Evolutionary conservation across 2,329 filamentous ascomycete genomes (phyloP).

Genomic region (Raffaelea ambrosiae): DNA sequence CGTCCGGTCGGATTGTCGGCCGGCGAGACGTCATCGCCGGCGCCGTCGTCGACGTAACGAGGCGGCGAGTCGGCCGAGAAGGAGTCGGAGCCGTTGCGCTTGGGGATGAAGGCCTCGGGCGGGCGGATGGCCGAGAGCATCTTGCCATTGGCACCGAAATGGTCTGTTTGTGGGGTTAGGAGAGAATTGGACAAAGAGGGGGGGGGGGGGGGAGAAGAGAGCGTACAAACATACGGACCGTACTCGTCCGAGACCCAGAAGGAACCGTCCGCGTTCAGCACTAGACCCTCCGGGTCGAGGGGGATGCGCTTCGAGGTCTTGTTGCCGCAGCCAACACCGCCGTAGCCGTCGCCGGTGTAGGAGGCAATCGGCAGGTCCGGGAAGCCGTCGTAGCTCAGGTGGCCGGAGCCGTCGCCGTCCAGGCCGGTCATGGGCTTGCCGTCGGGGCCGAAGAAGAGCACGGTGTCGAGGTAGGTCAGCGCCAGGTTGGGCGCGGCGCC

Average conservation of each 20-base stretch:
- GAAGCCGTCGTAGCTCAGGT: slow-evolving; percentile 47
- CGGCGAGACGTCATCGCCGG: slow-evolving; percentile 46
- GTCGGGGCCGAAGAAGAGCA: slow-evolving; percentile 55
- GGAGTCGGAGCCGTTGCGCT: slow-evolving; percentile 47
- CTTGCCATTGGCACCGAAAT: slow-evolving; percentile 47
- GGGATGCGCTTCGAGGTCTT: slow-evolving; percentile 37
- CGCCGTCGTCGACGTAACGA: slow-evolving; percentile 41
- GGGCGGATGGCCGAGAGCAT: slow-evolving; percentile 58
- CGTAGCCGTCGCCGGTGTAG: slow-evolving; percentile 61
- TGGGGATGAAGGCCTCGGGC: slow-evolving; percentile 54
- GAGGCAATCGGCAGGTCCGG: slow-evolving; percentile 54
- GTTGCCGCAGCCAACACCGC: slow-evolving; percentile 34
- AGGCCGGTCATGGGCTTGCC: slow-evolving; percentile 56
- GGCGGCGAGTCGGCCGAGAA: slow-evolving; percentile 59
- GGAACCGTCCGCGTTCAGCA: slow-evolving; percentile 46
- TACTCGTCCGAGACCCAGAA: slow-evolving; percentile 69
- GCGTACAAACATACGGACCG: slow-evolving; percentile 52
- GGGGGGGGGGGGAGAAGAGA: no score
- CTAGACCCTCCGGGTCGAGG: slow-evolving; percentile 59
- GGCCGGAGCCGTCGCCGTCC: slow-evolving; percentile 47
- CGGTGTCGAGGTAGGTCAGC: slow-evolving; percentile 55
- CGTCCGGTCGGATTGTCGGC: slow-evolving; percentile 41
- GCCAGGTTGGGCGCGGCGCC: slow-evolving; percentile 53
- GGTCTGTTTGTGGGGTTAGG: slow-evolving; percentile 33
- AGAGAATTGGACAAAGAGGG: background rate